phyloP scores from a whole-genome alignment of 179 eudicot genomes.

The Beta lomatogona region DNA sequence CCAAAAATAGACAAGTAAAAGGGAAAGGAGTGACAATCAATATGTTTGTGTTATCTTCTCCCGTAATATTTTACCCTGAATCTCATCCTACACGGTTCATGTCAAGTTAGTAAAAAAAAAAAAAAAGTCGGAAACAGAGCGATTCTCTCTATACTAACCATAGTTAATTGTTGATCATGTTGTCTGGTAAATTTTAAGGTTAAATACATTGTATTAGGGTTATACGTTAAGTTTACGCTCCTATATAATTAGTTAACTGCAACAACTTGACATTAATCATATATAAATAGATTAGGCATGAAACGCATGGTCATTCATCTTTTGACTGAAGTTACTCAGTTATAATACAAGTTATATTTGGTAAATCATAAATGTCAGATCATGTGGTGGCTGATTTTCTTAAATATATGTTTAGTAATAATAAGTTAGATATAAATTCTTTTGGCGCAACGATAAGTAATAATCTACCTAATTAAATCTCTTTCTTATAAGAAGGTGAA shows the following conservation, averaged over 20 bases:
- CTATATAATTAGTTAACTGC: background rate
- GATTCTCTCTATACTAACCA: background rate
- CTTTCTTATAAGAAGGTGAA: no score
- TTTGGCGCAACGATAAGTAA: no score
- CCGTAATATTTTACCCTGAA: background rate
- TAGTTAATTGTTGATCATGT: background rate
- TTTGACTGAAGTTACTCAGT: background rate
- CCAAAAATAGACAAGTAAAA: background rate
- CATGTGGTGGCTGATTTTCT: no score
- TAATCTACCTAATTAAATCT: no score
- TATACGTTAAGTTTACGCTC: background rate
- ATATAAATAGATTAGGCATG: background rate
- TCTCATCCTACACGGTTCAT: background rate
- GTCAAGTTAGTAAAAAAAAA: background rate
- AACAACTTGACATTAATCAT: background rate
- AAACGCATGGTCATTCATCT: constrained; percentile 10
- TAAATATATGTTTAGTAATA: no score
- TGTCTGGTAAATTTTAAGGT: background rate
- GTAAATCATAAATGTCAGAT: no score
- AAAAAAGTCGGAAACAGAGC: no score
- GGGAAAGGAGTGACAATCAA: background rate
- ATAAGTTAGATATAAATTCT: no score
- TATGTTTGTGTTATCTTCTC: background rate
- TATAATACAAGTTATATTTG: no score
- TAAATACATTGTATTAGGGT: background rate